A percentile compares a stretch with the other conserved stretches of the same genome.
Conservation (phyloP, 768 basidiomycete species). For the Neoboletus brunneissimus region DNA sequence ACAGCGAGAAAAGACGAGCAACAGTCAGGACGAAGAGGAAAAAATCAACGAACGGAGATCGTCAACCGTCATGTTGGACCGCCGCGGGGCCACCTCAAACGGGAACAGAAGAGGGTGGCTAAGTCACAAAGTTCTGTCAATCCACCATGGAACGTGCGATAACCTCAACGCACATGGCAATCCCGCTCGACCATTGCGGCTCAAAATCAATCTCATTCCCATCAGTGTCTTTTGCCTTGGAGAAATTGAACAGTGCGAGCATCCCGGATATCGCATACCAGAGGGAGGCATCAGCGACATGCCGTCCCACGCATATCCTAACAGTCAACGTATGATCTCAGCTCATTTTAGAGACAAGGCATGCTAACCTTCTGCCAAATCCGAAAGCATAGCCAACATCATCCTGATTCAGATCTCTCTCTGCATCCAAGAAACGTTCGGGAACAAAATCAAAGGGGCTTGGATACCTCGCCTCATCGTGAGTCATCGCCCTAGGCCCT, state of each 20-base stretch:
- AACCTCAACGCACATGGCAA: constrained; percentile 11
- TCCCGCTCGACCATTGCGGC: constrained; percentile 14
- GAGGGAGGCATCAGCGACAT: constrained; percentile 27
- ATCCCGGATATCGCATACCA: constrained; percentile 28
- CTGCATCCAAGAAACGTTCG: constrained; percentile 26
- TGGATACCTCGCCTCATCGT: constrained; percentile 32
- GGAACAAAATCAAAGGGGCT: constrained; percentile 33
- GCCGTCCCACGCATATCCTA: constrained; percentile 25
- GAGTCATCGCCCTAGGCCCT: constrained; percentile 32
- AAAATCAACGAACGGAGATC: constrained; percentile 1
- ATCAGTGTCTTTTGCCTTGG: constrained; percentile 18
- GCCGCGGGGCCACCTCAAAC: constrained; percentile 11
- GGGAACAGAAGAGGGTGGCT: constrained; percentile 20
- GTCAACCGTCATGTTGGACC: neutral
- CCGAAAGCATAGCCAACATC: constrained; percentile 21
- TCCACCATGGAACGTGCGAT: no score
- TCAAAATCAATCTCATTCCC: constrained; percentile 25
- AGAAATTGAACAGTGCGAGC: constrained; percentile 30
- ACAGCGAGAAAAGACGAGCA: neutral
- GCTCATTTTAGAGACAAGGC: neutral
- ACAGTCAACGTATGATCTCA: neutral
- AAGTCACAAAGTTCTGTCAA: neutral
- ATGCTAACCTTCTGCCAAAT: constrained; percentile 24
- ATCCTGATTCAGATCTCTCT: constrained; percentile 25
- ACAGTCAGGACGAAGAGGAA: neutral